phyloP scores from a whole-genome alignment of 2,329 filamentous ascomycete species.

The Exophiala alcalophila region DNA sequence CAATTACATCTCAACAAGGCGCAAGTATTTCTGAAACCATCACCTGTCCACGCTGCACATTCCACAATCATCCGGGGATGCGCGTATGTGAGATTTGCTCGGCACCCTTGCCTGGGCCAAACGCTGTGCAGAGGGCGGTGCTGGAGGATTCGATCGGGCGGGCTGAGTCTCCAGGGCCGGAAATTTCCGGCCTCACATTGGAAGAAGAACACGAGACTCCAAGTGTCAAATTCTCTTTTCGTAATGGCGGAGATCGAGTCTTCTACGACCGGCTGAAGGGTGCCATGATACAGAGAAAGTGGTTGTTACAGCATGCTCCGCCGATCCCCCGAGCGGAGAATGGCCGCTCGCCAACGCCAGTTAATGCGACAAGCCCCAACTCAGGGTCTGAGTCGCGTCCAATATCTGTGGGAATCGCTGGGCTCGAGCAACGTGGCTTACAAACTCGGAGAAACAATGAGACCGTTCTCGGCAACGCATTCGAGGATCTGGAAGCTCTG shows the following conservation, averaged over 20 bases:
- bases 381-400: conserved; percentile 37
- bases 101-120: conserved; percentile 55
- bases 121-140: conserved; percentile 49
- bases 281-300: conserved; percentile 88
- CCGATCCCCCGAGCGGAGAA: conserved; percentile 67
- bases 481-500: conserved; percentile 91
- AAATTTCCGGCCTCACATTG: conserved; percentile 49
- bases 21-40: conserved; percentile 27
- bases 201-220: conserved; percentile 62
- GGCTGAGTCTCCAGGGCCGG: conserved; percentile 75
- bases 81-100: conserved; percentile 88
- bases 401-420: conserved; percentile 83
- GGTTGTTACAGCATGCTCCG: conserved; percentile 86
- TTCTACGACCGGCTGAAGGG: conserved; percentile 87
- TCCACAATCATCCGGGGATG: conserved; percentile 86
- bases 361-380: not conserved
- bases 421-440: conserved; percentile 79
- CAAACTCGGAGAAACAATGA: conserved; percentile 91
- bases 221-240: conserved; percentile 87
- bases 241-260: conserved; percentile 73
- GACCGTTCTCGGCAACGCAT: conserved; percentile 84
- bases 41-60: conserved; percentile 83
- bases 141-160: conserved; percentile 44
- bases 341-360: conserved; percentile 31
- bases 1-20: conserved; percentile 8